phyloP scores from a whole-genome alignment of 768 basidiomycete genomes.

The Russula griseocarnosa region DNA sequence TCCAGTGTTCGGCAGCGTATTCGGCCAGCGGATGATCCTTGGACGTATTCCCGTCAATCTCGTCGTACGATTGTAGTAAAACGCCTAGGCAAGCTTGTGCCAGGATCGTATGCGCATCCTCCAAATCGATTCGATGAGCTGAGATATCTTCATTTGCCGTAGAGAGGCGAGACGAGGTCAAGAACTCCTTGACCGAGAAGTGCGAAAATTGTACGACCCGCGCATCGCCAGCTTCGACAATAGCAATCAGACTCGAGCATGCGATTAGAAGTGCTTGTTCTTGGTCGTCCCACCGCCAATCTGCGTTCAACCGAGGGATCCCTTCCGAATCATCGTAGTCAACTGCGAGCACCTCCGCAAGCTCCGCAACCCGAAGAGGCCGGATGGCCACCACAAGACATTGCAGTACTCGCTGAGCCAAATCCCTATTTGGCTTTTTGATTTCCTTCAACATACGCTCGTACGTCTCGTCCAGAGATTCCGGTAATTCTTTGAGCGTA shows the following conservation, averaged over 20 bases:
- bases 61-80: not conserved
- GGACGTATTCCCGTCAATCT: not conserved
- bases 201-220: too few relatives aligned
- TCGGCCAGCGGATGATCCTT: too few relatives aligned
- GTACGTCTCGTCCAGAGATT: not conserved
- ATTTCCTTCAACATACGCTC: constrained; percentile 4
- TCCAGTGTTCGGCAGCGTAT: too few relatives aligned
- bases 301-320: not conserved
- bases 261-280: not conserved
- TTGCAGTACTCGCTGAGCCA: constrained; percentile 6
- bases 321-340: not conserved
- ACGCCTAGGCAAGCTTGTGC: not conserved
- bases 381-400: constrained; percentile 3
- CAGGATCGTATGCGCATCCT: not conserved
- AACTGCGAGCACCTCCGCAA: not conserved
- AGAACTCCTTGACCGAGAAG: too few relatives aligned
- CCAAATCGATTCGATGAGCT: too few relatives aligned
- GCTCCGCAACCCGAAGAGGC: constrained; percentile 4
- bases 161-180: too few relatives aligned
- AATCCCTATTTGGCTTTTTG: not conserved
- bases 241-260: not conserved
- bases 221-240: not conserved
- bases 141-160: too few relatives aligned
- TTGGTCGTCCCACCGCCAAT: not conserved
- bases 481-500: not conserved